Evolutionary conservation across 768 basidiomycete species (phyloP).

Genomic region (Amylocystis lapponica): DNA sequence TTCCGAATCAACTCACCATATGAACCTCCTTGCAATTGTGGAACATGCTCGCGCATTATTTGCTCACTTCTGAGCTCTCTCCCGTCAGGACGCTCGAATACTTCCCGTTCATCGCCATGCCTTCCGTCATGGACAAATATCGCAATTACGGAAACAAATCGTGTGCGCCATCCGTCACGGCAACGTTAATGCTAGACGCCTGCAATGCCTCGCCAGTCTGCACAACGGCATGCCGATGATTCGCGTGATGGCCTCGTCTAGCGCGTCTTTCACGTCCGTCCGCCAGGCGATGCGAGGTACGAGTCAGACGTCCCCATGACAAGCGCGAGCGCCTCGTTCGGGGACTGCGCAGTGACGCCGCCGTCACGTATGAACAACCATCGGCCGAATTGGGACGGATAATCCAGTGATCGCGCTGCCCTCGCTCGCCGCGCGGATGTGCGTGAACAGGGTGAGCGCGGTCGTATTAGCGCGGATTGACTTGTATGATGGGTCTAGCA

Average conservation of each 20-base stretch:
- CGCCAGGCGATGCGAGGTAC: constrained; percentile 18
- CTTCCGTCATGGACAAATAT: constrained; percentile 28
- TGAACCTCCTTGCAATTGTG: constrained; percentile 22
- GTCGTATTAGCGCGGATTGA: constrained; percentile 22
- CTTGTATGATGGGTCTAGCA: constrained; percentile 20
- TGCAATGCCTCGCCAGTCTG: constrained; percentile 11
- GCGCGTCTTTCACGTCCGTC: constrained; percentile 17
- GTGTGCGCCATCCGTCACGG: constrained; percentile 27
- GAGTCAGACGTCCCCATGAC: constrained; percentile 27
- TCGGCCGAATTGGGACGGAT: constrained; percentile 25
- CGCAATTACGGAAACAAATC: constrained; percentile 27
- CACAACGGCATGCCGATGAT: constrained; percentile 14
- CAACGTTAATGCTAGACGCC: constrained; percentile 26
- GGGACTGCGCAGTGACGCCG: constrained; percentile 21
- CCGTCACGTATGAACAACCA: constrained; percentile 29
- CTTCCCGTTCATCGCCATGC: constrained; percentile 28
- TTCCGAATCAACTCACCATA: constrained; percentile 27
- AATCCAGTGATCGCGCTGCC: constrained; percentile 19
- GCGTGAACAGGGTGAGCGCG: constrained; percentile 21
- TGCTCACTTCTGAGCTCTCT: no score
- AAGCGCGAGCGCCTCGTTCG: constrained; percentile 15
- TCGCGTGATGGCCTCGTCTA: constrained; percentile 21
- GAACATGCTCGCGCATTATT: no score
- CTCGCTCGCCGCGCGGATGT: constrained; percentile 26
- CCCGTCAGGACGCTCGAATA: constrained; percentile 21